Base-by-base conservation (phyloP, 148 eudicot genomes). In the Nepenthes mirabilis region DNA sequence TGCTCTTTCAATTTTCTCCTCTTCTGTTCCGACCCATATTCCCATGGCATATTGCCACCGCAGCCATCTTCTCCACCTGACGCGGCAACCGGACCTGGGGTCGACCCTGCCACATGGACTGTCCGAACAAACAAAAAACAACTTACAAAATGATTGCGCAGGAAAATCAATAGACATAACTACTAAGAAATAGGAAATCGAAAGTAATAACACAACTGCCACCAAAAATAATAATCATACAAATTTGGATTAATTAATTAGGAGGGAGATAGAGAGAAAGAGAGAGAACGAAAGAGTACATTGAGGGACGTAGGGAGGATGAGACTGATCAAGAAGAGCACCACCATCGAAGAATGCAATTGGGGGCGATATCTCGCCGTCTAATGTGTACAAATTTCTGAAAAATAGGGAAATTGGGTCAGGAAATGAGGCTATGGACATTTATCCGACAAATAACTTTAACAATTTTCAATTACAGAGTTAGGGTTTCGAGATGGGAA, bases 101-200 rank as follows among this genome's bases (percentile, higher is more conserved):
- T 81, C 50, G 81, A 74, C 40, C 90, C 90, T 9, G 67, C 72
- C 67, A 80, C 85, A 48, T 84, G 81, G 69, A 81, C 86, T 84
- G 68, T 37, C 59, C 14, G 13, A 65, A 57, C 14, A 50, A 57
- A 67, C 0, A 60, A 50, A 43, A 9, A 11, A 64, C 6, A 40
- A 4, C 45, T 8, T 3, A 40, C 45, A 40, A 40, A 40, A 40
- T 8, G 8, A 40, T 40, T 8, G 8, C 45, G 45, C 8, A 40
- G 45, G 45, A 40, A 4, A 4, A 40, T 3, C 45, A 40, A 3
- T 40, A 8, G 4, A 40, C 8, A 23, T 40, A 40, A 40, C 45
- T 8, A 40, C 4, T 40, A 40, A 40, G 45, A 40, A 8, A 40
- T 3, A 40, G 45, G 8, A 8, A 3, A 40, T 40, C 4, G 6